These are phyloP conservation scores for Chlorociboria aeruginascens DNA, from an alignment of 495 filamentous ascomycete genomes.

Conservation along the genomic window DNA sequence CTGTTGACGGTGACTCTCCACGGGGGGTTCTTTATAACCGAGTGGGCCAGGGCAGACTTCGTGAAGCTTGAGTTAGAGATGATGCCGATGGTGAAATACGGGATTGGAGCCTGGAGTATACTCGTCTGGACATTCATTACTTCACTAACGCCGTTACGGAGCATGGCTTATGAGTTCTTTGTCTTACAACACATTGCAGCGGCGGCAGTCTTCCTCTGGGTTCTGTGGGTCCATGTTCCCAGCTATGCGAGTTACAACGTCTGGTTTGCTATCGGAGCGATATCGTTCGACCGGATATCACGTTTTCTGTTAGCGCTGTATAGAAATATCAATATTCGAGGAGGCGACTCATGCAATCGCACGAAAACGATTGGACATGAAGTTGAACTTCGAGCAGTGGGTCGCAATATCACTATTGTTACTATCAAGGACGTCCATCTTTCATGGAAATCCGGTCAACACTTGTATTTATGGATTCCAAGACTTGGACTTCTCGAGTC, in stretches of 20 bases:
- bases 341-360: conserved; percentile 19
- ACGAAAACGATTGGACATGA: conserved; percentile 35
- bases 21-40: conserved; percentile 55
- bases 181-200: conserved; percentile 67
- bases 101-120: conserved; percentile 63
- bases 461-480: conserved; percentile 66
- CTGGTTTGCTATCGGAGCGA: conserved; percentile 61
- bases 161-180: conserved; percentile 67
- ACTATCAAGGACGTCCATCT: conserved; percentile 58
- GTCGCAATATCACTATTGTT: conserved; percentile 50
- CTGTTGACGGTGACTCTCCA: conserved; percentile 67
- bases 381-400: conserved; percentile 49
- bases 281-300: conserved; percentile 56
- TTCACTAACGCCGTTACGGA: conserved; percentile 55
- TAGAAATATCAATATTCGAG: conserved; percentile 45
- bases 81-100: conserved; percentile 53
- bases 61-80: conserved; percentile 47
- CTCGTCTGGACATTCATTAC: conserved; percentile 60
- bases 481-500: conserved; percentile 54
- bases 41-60: conserved; percentile 55
- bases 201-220: conserved; percentile 53
- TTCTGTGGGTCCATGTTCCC: conserved; percentile 56
- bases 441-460: conserved; percentile 65
- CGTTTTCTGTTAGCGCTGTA: conserved; percentile 40
- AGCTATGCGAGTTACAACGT: conserved; percentile 41